These are phyloP conservation scores for Daldinia sp. DNA, from an alignment of 2,329 filamentous ascomycete species.

Conservation along the genomic window DNA sequence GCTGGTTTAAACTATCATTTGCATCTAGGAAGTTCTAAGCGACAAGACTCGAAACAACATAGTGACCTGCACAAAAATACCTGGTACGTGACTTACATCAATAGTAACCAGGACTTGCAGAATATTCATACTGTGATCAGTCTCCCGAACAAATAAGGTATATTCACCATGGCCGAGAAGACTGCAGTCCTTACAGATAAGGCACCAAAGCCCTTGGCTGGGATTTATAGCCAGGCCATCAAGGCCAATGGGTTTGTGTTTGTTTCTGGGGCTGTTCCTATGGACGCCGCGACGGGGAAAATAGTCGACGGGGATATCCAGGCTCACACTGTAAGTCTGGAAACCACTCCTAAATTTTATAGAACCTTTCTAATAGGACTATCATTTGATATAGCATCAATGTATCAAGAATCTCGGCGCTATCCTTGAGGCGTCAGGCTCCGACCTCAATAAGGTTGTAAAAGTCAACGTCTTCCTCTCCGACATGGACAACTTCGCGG, in stretches of 20 bases:
- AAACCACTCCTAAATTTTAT: neutral
- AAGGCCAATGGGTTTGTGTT: conserved; percentile 76
- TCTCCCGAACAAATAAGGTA: conserved; percentile 1
- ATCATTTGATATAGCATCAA: conserved; percentile 57
- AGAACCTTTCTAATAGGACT: conserved; percentile 12
- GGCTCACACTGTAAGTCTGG: conserved; percentile 67
- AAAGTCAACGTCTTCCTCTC: conserved; percentile 80
- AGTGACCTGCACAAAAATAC: neutral
- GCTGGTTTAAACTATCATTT: neutral
- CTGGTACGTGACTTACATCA: neutral
- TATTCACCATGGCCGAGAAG: conserved; percentile 52
- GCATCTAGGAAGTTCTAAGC: conserved; percentile 2
- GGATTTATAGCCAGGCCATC: conserved; percentile 68
- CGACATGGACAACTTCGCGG: conserved; percentile 78
- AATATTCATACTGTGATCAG: conserved; percentile 2
- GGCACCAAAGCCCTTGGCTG: conserved; percentile 56
- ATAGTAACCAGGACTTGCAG: neutral
- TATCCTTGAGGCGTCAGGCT: conserved; percentile 76
- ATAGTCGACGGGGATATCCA: conserved; percentile 74
- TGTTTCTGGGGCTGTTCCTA: conserved; percentile 78
- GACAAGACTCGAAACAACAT: neutral
- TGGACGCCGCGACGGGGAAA: conserved; percentile 68
- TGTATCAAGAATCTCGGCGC: conserved; percentile 79
- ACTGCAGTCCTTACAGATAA: conserved; percentile 56
- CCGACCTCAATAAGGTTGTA: conserved; percentile 73